Conservation (phyloP, 148 eudicot species). For the Persicaria tinctoria region DNA sequence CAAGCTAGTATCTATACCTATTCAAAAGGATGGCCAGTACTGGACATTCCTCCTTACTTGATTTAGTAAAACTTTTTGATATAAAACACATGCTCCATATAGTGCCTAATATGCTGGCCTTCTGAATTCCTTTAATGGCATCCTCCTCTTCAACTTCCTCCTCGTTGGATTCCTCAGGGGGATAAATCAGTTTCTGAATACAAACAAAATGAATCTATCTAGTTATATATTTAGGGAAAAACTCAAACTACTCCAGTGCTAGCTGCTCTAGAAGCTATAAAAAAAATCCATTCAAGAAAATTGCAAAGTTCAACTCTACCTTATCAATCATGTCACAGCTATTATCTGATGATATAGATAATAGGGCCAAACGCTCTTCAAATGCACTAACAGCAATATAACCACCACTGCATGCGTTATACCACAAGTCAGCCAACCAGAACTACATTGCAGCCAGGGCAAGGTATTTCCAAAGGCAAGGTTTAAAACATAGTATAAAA, state of each 20-base stretch:
- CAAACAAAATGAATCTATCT: neutral
- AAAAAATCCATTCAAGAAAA: neutral
- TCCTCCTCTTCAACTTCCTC: conserved; percentile 35
- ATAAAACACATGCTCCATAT: conserved; percentile 99
- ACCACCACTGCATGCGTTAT: conserved; percentile 56
- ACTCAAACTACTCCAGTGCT: neutral
- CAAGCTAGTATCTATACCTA: conserved; percentile 41
- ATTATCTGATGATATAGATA: conserved; percentile 53
- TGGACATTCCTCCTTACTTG: conserved; percentile 51
- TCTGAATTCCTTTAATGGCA: conserved; percentile 24
- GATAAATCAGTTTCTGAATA: conserved; percentile 50
- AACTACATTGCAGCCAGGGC: neutral
- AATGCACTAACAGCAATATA: conserved; percentile 83
- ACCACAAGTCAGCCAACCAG: conserved; percentile 2
- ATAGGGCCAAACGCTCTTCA: conserved; percentile 68
- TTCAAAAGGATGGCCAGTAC: conserved; percentile 70
- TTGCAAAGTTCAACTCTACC: conserved; percentile 29
- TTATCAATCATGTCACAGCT: conserved; percentile 68
- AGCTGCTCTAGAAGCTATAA: neutral
- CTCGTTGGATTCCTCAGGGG: conserved; percentile 52
- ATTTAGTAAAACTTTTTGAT: conserved; percentile 41
- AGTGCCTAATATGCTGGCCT: conserved; percentile 50
- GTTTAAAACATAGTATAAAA: neutral
- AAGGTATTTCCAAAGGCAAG: conserved; percentile 3
- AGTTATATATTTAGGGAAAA: neutral